Base-by-base conservation (phyloP, 179 eudicot genomes). In the Spergularia azorica region DNA sequence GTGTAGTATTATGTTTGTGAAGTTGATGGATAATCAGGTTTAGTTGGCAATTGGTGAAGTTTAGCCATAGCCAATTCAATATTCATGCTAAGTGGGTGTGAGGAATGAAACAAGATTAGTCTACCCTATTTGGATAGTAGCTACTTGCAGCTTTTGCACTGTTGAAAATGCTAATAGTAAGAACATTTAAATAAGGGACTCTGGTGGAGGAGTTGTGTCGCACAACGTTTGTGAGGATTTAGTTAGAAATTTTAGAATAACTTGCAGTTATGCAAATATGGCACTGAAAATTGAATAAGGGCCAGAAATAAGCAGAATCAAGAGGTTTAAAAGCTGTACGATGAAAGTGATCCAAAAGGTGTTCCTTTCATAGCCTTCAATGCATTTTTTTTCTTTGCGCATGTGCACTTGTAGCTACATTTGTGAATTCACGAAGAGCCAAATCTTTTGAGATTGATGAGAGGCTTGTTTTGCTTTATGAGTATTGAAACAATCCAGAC, bases 401-500 rank as follows among this genome's bases (percentile, higher is more conserved):
- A 16, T 46, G 17, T 11, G 60, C 2, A 8, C 46, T 2, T 6
- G 70, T n/a, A 20, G n/a, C 21, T 14, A 12, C 59, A 51, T 21
- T 16, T 57, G 17, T 50, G 48, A 32, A 32, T 69, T 57, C 36
- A 69, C n/a, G 20, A 69, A 36, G 9, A 38, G 39, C 9, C 16
- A 14, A 43, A 56, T 60, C 18, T 36, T 56, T 75, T 57, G 43
- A 63, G 14, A 52, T 46, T 78, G 7, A 70, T 56, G 7, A 73
- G 71, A 9, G 59, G 50, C 61, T 68, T 78, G 70, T 46, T 70
- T 18, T 64, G 39, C 71, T 79, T 63, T 76, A 70, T 76, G 84
- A 65, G 15, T 72, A 38, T 59, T 43, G 18, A 61, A 38, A 51
- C 32, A 18, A 71, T 56, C 36, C 70, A 62, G 26, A 67, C 56